Evolutionary conservation across 2,329 filamentous ascomycete species (phyloP).

Genomic region (Xylariales sp.): DNA sequence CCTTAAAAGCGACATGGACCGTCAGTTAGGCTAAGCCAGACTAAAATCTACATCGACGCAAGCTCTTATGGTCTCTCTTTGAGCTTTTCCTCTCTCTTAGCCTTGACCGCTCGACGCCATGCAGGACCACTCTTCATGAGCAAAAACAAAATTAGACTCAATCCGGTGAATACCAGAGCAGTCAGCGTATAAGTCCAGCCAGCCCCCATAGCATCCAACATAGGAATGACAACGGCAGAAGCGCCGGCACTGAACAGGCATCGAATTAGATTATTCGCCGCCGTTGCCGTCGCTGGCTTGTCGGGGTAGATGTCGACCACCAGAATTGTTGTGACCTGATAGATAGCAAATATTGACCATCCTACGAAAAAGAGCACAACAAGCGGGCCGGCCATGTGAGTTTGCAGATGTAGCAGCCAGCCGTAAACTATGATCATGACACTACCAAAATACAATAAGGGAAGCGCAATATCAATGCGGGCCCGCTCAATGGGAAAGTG

Average conservation of each 20-base stretch:
- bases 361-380: background rate
- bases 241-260: constrained; percentile 1
- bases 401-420: constrained; percentile 35
- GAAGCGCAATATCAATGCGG: constrained; percentile 31
- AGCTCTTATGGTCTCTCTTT: too few species aligned
- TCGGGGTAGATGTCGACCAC: background rate
- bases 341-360: background rate
- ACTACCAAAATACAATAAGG: background rate
- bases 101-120: background rate
- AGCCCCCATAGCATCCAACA: background rate
- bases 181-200: background rate
- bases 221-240: background rate
- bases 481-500: constrained; percentile 52
- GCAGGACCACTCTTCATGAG: background rate
- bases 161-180: background rate
- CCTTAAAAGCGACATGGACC: too few species aligned
- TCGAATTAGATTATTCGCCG: constrained; percentile 3
- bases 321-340: background rate
- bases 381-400: background rate
- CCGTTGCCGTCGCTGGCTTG: background rate
- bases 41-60: too few species aligned
- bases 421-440: background rate
- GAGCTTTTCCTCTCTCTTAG: too few species aligned
- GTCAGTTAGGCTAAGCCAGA: too few species aligned
- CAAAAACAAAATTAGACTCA: background rate